Conservation (phyloP, 2,329 filamentous ascomycete genomes). For the Periconia sp. region DNA sequence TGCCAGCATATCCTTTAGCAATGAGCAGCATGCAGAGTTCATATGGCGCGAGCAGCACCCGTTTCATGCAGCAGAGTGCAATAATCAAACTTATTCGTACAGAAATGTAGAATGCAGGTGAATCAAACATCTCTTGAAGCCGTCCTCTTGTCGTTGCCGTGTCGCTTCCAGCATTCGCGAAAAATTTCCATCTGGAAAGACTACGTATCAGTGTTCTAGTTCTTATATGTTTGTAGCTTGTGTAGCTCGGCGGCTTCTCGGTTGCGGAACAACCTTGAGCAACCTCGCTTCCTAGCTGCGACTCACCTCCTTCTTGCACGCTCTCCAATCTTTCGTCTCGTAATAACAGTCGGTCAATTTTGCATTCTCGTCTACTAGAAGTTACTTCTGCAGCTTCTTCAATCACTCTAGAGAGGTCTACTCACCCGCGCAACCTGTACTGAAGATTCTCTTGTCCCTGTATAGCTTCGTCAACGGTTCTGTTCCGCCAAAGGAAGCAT, state of each 20-base stretch:
- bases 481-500: slow-evolving; percentile 7
- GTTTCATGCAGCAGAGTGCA: no score
- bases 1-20: no score
- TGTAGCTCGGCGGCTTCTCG: slow-evolving; percentile 34
- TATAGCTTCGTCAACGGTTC: slow-evolving; percentile 22
- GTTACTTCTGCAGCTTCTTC: slow-evolving; percentile 4
- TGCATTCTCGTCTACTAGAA: slow-evolving; percentile 75
- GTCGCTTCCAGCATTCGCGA: slow-evolving; percentile 86
- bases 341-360: slow-evolving; percentile 96
- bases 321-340: slow-evolving; percentile 94
- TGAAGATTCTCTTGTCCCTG: slow-evolving; percentile 98
- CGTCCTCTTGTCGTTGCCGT: slow-evolving; percentile 86
- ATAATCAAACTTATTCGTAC: slow-evolving; percentile 1
- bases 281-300: slow-evolving; percentile 6
- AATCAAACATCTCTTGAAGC: slow-evolving; percentile 70
- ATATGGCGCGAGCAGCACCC: no score
- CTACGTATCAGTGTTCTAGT: neutral
- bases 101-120: neutral
- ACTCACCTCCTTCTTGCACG: slow-evolving; percentile 85
- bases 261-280: slow-evolving; percentile 15
- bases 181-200: slow-evolving; percentile 87
- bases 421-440: slow-evolving; percentile 87
- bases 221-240: neutral
- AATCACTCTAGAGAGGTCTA: neutral
- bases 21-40: neutral